phyloP scores from a whole-genome alignment of 768 basidiomycete species.

The Russula ochroleuca region DNA sequence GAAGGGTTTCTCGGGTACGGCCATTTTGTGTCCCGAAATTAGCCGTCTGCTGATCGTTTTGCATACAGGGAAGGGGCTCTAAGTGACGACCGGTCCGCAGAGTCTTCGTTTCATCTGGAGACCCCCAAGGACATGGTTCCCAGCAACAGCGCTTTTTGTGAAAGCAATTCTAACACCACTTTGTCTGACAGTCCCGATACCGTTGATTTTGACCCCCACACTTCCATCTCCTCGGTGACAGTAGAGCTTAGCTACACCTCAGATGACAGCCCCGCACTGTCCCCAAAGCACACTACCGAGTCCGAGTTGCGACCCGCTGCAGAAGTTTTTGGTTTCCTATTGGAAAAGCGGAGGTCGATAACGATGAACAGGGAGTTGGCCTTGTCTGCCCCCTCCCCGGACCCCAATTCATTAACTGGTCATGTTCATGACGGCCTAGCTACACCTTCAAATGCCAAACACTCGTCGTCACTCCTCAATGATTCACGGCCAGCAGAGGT shows the following conservation, averaged over 20 bases:
- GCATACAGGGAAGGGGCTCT: constrained; percentile 43
- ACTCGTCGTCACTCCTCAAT: neutral
- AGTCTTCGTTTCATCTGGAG: constrained; percentile 47
- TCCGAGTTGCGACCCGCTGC: constrained; percentile 60
- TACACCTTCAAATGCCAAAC: constrained; percentile 19
- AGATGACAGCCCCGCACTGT: constrained; percentile 35
- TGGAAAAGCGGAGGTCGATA: constrained; percentile 42
- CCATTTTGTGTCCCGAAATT: neutral
- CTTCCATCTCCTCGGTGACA: constrained; percentile 67
- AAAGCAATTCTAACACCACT: constrained; percentile 37
- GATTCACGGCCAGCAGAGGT: neutral
- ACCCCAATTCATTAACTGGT: no score
- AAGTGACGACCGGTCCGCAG: constrained; percentile 37
- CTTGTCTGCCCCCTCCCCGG: constrained; percentile 37
- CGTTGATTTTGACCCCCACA: constrained; percentile 39
- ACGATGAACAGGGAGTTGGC: constrained; percentile 35
- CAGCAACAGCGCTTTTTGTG: constrained; percentile 31
- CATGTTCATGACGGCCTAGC: no score
- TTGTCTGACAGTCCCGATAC: constrained; percentile 39
- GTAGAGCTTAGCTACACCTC: constrained; percentile 60
- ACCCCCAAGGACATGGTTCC: constrained; percentile 50
- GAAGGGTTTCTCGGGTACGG: constrained; percentile 63
- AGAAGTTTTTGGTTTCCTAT: constrained; percentile 70
- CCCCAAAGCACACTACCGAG: constrained; percentile 32
- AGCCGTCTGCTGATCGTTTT: neutral